These are phyloP conservation scores for Trichoderma afroharzianum DNA, from an alignment of 2,329 filamentous ascomycete species.

Conservation along the genomic window DNA sequence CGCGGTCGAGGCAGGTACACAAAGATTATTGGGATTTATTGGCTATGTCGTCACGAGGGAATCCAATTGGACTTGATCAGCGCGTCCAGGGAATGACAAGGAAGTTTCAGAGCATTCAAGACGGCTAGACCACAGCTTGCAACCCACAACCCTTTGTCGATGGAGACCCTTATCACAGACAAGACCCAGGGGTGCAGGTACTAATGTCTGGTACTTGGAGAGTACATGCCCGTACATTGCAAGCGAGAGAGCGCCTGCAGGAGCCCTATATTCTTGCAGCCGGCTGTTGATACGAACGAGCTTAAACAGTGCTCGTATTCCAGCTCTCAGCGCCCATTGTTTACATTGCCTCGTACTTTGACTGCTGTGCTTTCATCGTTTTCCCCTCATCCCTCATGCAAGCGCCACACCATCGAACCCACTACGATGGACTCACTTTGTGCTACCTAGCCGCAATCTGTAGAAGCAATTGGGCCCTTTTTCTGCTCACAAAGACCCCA, in stretches of 20 bases:
- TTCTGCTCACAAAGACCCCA: neutral
- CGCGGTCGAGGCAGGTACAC: neutral
- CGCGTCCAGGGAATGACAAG: slow-evolving; percentile 21
- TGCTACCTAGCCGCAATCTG: neutral
- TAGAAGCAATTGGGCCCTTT: neutral
- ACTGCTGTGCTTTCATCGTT: neutral
- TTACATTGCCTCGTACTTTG: neutral
- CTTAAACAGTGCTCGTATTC: neutral
- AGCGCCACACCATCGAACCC: neutral
- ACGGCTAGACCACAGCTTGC: slow-evolving; percentile 13
- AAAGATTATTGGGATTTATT: slow-evolving; percentile 14
- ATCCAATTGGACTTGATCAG: slow-evolving; percentile 16
- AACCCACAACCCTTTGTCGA: slow-evolving; percentile 5
- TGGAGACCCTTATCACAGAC: slow-evolving; percentile 14
- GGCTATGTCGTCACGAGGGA: slow-evolving; percentile 19
- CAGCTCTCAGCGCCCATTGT: neutral
- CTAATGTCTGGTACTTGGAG: neutral
- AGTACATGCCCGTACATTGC: neutral
- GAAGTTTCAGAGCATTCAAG: slow-evolving; percentile 18
- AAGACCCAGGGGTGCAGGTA: slow-evolving; percentile 5
- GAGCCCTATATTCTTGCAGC: neutral
- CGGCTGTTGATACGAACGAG: neutral
- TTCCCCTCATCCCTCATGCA: neutral
- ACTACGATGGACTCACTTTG: neutral
- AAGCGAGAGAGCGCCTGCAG: neutral